Base-by-base conservation (phyloP, 2,329 filamentous ascomycete species). In the Colletotrichum sp. region DNA sequence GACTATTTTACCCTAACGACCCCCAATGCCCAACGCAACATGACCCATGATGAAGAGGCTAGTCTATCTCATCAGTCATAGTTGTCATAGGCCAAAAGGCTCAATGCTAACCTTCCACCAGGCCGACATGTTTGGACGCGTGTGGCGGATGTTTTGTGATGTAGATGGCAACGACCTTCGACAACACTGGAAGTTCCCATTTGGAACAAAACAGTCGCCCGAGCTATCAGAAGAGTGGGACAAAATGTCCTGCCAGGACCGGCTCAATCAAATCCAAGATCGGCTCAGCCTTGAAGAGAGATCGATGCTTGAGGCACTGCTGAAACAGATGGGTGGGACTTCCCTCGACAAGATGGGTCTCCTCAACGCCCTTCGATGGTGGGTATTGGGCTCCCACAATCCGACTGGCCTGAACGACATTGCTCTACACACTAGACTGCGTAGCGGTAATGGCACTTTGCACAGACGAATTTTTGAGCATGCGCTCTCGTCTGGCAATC, bases 221-320 rank as follows among this genome's bases (percentile, higher is more conserved):
- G 63, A 72, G 70, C 39, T 67, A 12, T 57, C 57, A 18, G 70
- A 39, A 63, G 63, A 72, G 28, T 65, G 62, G 39, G 81, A 83
- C 62, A 74, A 79, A 36, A 44, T 83, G 30, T 81, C 82, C 6
- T 82, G 79, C 65, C 78, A 78, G 8, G 82, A 83, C 60, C 79
- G 82, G 5, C 65, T 83, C 18, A 78, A 83, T 6, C 72, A 83
- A 68, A 80, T 84, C 39, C 77, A 77, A 24, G 70, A 81, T 49
- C 74, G 78, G 16, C 79, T 84, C 7, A 80, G 79, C 1, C 59
- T 77, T 4, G 81, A 83, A 7, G 82, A 83, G 59, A 71, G 75
- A 26, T 79, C 73, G 4, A 62, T 83, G 2, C 73, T 83, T 0
- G 75, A 77, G n/a, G 78, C 80, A 0, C 75, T 83, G 0, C 65